Evolutionary conservation across 169 alveolate species (phyloP), one percentile per base, ranked within the genome.

Genomic region (Plasmodium adleri): DNA sequence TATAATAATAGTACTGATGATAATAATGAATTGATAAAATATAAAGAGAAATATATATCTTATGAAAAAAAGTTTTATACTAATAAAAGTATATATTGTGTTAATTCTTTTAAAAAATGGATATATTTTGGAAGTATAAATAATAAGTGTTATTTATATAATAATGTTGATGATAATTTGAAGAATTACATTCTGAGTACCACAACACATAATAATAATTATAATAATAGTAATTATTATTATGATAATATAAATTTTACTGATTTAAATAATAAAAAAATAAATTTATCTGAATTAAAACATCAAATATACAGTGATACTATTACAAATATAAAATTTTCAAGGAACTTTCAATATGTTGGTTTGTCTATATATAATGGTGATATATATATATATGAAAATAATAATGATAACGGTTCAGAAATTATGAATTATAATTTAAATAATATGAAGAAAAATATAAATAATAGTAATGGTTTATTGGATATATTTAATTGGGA

Each of bases 71-170:
- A 54, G 13, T 83, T 83, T 83, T 83, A 68, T 49, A 56, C 85
- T 0, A 83, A 83, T 60, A 83, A 83, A 56, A 83, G 91, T n/a
- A 56, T 83, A 2, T 83, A 83, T 62, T 83, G 83, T 26, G 72
- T 83, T 5, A 83, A 83, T 32, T 52, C 74, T 13, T 68, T 49
- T 24, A 83, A 83, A 72, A 83, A 56, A 58, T 68, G 80, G 91
- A 68, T 83, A n/a, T 83, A 83, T 72, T 83, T 83, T 67, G 91
- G 91, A 2, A 83, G 91, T 17, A 68, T 83, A 45, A 83, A 83
- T 60, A 68, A 83, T 60, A 83, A 68, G 13, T 83, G 91, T 32
- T 83, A 83, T 47, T 26, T 83, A 54, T 83, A 83, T 4, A 68
- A 67, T 32, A 39, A 45, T 20, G 67, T 83, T 15, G 91, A 83